Evolutionary conservation across 345 rosid genomes (phyloP).

Genomic region (Eucalyptus lansdowneana): DNA sequence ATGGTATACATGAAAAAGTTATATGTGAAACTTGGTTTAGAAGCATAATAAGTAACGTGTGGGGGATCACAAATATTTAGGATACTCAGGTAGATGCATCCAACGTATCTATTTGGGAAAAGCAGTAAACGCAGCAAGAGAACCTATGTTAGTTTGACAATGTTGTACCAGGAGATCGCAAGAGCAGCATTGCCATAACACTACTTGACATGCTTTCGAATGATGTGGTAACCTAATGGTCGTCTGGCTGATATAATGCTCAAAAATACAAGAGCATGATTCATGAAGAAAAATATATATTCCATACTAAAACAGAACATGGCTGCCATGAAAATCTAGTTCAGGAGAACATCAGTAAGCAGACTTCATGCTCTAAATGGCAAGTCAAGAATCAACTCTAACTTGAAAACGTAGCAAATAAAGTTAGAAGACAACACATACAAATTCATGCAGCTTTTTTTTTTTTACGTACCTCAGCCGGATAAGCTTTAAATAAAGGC

Average conservation of each 20-base stretch:
- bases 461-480: slow-evolving; percentile 50
- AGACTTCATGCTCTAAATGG: not conserved
- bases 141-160: not conserved
- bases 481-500: slow-evolving; percentile 55
- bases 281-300: not conserved
- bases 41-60: not conserved
- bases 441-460: not conserved
- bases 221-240: not conserved
- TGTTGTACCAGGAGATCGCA: not conserved
- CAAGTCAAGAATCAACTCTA: not conserved
- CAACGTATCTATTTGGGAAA: not conserved
- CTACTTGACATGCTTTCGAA: not conserved
- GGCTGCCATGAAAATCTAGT: not conserved
- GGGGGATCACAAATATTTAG: not conserved
- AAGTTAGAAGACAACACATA: not conserved
- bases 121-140: not conserved
- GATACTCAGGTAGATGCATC: not conserved
- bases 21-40: not conserved
- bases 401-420: not conserved
- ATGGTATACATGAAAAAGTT: not conserved
- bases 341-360: not conserved
- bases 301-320: not conserved
- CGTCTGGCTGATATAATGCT: not conserved
- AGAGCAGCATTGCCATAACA: not conserved
- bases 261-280: not conserved